Evolutionary conservation across 2,329 filamentous ascomycete genomes (phyloP), one percentile per base, ranked within the genome.

Genomic region (Phoma sp.): DNA sequence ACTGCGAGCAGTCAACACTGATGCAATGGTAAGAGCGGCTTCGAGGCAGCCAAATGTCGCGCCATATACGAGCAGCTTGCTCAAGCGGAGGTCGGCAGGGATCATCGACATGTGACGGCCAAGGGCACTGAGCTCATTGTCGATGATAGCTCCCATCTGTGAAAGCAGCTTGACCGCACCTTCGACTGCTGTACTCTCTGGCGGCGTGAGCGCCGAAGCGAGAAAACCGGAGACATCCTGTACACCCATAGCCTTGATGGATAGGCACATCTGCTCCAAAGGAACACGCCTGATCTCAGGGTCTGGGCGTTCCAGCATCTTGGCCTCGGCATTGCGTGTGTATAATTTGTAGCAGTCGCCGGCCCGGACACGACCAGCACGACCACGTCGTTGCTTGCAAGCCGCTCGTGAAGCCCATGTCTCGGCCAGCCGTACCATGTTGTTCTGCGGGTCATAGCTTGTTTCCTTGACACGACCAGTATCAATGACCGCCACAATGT

Each of bases 391-490:
- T 74, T 99, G 95, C 75, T 97, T 96, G 74, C 93, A 96, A 4
- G 95, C 93, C 7, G 95, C 93, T 33, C 87, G 86, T 1, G 93
- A 98, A 0, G 93, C 95, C 93, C 93, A 99, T 0, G 92, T 92
- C 77, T 99, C 95, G 64, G 93, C 90, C 1, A 99, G 85, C 67
- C 91, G 92, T 36, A 96, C 89, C 87, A 98, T 96, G 71, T 96
- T 96, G 72, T 89, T 96, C 59, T 89, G 84, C 0, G 92, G 86
- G 72, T 98, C 95, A 66, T 93, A 98, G 71, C 91, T 93, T 0
- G 93, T 99, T 75, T 99, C 93, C 71, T 99, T 99, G 55, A 99
- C 95, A 47, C 92, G 88, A 23, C 95, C 95, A 10, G 90, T 95
- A 73, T 99, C 95, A 59, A 99, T 93, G 38, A 99, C 95, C 2